Percentiles rank a stretch among this genome's conserved stretches.
phyloP scores from a whole-genome alignment of 495 filamentous ascomycete species.

The Penicillium ucsense region DNA sequence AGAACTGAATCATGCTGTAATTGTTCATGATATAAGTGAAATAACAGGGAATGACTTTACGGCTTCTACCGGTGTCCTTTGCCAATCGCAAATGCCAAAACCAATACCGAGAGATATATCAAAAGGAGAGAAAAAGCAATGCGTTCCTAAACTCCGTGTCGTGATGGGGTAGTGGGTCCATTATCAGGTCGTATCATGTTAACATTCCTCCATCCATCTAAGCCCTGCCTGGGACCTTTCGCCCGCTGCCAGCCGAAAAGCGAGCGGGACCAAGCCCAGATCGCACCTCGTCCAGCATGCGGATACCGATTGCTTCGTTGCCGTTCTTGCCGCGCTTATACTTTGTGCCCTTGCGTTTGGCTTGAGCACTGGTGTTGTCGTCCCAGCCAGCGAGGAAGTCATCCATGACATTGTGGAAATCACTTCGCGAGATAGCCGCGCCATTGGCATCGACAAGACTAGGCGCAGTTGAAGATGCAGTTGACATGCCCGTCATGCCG shows the following conservation, averaged over 20 bases:
- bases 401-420: conserved; percentile 86
- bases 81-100: conserved; percentile 13
- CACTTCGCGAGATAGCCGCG: conserved; percentile 44
- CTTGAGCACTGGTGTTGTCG: conserved; percentile 55
- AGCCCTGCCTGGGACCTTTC: conserved; percentile 22
- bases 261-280: conserved; percentile 67
- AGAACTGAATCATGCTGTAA: no score
- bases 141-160: conserved; percentile 17
- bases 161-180: conserved; percentile 14
- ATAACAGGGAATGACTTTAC: no score
- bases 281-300: conserved; percentile 85
- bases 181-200: conserved; percentile 20
- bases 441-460: conserved; percentile 31
- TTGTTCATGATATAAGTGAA: no score
- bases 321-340: conserved; percentile 69
- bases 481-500: conserved; percentile 36
- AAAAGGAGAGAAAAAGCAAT: conserved; percentile 2
- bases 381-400: conserved; percentile 71
- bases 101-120: conserved; percentile 3
- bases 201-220: conserved; percentile 10
- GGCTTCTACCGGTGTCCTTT: no score
- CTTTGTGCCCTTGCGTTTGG: conserved; percentile 49
- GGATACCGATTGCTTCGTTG: conserved; percentile 67
- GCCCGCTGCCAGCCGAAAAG: conserved; percentile 9
- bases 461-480: conserved; percentile 37